These are phyloP conservation scores for Evansstolkia leycettana DNA, from an alignment of 495 filamentous ascomycete genomes.

Conservation along the genomic window DNA sequence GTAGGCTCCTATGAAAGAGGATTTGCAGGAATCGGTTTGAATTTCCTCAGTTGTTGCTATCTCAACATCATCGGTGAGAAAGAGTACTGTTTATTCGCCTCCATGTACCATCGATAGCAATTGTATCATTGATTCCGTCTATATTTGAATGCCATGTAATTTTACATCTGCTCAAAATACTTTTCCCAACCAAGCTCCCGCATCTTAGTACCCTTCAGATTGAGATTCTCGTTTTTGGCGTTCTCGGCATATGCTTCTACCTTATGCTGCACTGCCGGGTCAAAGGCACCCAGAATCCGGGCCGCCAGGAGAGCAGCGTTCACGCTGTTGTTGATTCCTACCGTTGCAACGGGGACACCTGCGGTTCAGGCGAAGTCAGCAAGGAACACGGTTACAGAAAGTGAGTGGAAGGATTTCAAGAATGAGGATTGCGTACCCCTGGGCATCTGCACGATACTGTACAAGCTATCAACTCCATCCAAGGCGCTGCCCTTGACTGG, in stretches of 20 bases:
- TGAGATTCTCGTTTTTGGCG: conserved; percentile 53
- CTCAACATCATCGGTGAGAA: no score
- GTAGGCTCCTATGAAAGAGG: no score
- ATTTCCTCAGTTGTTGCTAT: no score
- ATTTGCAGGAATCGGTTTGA: no score
- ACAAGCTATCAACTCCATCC: conserved; percentile 81
- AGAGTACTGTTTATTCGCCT: no score
- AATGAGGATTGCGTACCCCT: conserved; percentile 33
- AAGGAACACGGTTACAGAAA: background rate
- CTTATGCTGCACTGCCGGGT: conserved; percentile 44
- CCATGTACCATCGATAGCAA: no score
- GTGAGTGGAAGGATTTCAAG: background rate
- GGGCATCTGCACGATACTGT: conserved; percentile 93
- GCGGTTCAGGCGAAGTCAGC: conserved; percentile 10
- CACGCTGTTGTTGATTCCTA: conserved; percentile 86
- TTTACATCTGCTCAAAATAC: conserved; percentile 51
- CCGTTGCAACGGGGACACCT: conserved; percentile 76
- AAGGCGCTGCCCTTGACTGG: conserved; percentile 78
- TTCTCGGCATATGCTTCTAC: conserved; percentile 59
- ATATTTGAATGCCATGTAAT: background rate
- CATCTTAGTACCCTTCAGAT: conserved; percentile 34
- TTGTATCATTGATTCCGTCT: no score
- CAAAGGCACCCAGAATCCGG: conserved; percentile 62
- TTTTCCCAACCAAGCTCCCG: conserved; percentile 53
- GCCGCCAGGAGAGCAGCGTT: conserved; percentile 88